Conservation (phyloP, 345 rosid genomes). For the Dipteronia dyeriana region DNA sequence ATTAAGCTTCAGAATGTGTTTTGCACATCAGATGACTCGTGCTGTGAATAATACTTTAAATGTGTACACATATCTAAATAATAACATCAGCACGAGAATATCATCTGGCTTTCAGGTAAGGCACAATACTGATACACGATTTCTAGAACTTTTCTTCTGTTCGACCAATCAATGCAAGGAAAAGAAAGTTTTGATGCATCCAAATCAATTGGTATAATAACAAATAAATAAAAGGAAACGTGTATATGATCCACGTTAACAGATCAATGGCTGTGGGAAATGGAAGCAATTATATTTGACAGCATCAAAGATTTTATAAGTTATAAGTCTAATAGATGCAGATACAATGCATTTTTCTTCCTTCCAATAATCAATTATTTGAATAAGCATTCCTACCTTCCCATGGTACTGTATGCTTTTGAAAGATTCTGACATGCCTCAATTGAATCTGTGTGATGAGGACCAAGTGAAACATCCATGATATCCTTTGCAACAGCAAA, state of each 20-base stretch:
- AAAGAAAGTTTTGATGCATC: neutral
- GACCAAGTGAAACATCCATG: slow-evolving; percentile 96
- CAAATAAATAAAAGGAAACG: neutral
- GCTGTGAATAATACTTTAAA: neutral
- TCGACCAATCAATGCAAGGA: neutral
- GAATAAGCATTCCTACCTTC: slow-evolving; percentile 58
- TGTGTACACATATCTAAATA: neutral
- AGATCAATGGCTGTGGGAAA: neutral
- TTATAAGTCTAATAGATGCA: neutral
- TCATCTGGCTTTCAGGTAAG: neutral
- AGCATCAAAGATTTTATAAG: neutral
- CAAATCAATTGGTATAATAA: neutral
- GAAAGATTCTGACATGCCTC: slow-evolving; percentile 93
- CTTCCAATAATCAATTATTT: slow-evolving; percentile 9
- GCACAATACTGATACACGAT: neutral
- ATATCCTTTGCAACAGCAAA: slow-evolving; percentile 93
- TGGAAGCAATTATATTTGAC: neutral
- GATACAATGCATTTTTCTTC: slow-evolving; percentile 4
- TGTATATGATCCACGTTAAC: neutral
- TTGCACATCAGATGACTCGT: neutral
- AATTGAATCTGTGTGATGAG: slow-evolving; percentile 83
- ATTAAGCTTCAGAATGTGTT: neutral
- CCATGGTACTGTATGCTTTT: slow-evolving; percentile 76
- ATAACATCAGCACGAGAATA: neutral
- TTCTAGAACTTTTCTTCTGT: neutral